phyloP scores from a whole-genome alignment of 106 monocot genomes.

The Dendrobium officinale region DNA sequence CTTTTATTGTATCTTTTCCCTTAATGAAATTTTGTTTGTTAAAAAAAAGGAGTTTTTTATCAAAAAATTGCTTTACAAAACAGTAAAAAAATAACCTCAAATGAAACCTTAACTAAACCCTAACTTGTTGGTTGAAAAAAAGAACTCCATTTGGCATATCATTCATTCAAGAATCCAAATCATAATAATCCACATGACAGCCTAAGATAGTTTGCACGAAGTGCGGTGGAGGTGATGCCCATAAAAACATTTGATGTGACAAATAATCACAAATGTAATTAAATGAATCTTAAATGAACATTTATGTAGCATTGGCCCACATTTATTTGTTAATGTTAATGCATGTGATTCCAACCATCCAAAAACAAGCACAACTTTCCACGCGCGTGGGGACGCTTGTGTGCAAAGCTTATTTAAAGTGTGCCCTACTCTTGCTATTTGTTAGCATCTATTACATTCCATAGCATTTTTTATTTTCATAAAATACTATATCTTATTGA shows the following conservation, averaged over 20 bases:
- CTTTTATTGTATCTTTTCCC: no score
- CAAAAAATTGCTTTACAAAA: no score
- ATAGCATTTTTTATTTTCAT: background rate
- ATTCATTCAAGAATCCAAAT: no score
- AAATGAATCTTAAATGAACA: slow-evolving; percentile 5
- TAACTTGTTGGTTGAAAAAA: no score
- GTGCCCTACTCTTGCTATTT: background rate
- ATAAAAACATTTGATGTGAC: background rate
- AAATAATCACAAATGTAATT: background rate
- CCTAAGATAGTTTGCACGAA: background rate
- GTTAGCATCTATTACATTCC: background rate
- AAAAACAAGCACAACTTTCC: background rate
- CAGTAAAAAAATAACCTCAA: no score
- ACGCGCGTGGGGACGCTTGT: background rate
- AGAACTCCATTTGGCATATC: no score
- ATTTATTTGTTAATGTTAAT: background rate
- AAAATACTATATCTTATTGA: background rate
- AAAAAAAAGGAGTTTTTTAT: no score
- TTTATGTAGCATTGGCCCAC: background rate
- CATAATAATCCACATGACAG: background rate
- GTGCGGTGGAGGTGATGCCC: background rate
- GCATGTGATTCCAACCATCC: background rate
- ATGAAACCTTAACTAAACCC: no score
- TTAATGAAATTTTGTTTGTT: no score
- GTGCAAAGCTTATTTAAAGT: background rate